A percentile compares a stretch with the other conserved stretches of the same genome.
phyloP scores from a whole-genome alignment of 176 grass and related monocot species.

The Avena sativa region DNA sequence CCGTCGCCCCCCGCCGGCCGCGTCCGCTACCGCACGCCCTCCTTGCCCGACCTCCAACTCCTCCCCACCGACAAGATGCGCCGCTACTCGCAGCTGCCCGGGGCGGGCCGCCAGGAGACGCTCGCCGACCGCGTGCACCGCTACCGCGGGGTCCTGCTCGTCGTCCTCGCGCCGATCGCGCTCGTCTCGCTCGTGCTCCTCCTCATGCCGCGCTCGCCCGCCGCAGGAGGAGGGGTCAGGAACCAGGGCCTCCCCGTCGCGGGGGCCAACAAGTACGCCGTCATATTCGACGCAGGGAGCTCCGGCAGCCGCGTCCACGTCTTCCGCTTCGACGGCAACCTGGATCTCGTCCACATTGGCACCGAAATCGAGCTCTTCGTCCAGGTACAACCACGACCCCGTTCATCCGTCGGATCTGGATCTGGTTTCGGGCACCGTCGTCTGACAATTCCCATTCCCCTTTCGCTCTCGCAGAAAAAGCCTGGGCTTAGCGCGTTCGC shows the following conservation, averaged over 20 bases:
- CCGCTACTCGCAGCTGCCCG: slow-evolving; percentile 53
- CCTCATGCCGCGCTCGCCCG: slow-evolving; percentile 62
- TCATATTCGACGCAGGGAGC: slow-evolving; percentile 94
- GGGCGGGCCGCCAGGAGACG: slow-evolving; percentile 36
- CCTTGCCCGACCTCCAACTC: slow-evolving; percentile 61
- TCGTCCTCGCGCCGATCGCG: slow-evolving; percentile 71
- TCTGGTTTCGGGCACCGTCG: not conserved
- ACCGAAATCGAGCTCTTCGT: slow-evolving; percentile 88
- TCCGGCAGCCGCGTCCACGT: slow-evolving; percentile 98
- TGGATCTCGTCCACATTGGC: slow-evolving; percentile 84
- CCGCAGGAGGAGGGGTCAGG: slow-evolving; percentile 24
- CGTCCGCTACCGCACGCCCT: slow-evolving; percentile 83
- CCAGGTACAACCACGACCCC: slow-evolving; percentile 49
- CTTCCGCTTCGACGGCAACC: slow-evolving; percentile 84
- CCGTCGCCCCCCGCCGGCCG: slow-evolving; percentile 60
- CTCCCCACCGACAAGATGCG: slow-evolving; percentile 63
- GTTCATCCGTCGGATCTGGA: slow-evolving; percentile 42
- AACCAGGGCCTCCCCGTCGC: not conserved
- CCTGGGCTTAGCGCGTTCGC: slow-evolving; percentile 73
- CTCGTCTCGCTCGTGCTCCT: slow-evolving; percentile 81
- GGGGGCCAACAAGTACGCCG: slow-evolving; percentile 67
- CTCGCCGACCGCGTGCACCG: slow-evolving; percentile 75
- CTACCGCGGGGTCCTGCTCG: slow-evolving; percentile 71
- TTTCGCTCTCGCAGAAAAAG: slow-evolving; percentile 54
- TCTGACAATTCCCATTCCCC: not conserved